phyloP scores from a whole-genome alignment of 176 grass and related monocot species.

The Carex myosuroides region DNA sequence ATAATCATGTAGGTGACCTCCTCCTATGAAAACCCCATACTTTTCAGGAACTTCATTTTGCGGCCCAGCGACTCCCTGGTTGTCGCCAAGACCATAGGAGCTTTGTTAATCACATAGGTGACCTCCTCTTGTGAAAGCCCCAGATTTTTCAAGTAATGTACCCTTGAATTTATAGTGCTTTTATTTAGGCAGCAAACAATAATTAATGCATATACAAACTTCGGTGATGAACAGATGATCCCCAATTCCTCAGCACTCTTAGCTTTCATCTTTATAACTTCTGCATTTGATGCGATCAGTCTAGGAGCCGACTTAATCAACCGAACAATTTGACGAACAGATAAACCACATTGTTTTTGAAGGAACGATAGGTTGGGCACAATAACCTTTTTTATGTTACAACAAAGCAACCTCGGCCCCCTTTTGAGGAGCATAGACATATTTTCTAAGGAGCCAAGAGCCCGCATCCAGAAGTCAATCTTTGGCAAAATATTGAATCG shows the following conservation, averaged over 20 bases:
- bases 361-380: constrained; percentile 29
- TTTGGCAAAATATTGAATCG: background rate
- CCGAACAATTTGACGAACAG: constrained; percentile 20
- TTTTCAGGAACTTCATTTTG: background rate
- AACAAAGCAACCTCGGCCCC: background rate
- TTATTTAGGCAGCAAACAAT: background rate
- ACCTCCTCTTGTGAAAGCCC: constrained; percentile 28
- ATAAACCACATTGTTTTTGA: constrained; percentile 18
- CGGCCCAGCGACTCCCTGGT: no score
- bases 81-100: no score
- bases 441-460: background rate
- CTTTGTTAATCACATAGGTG: no score
- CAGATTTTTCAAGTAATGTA: constrained; percentile 23
- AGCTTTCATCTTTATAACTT: background rate
- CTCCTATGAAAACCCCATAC: constrained; percentile 24
- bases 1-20: background rate
- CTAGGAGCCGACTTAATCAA: background rate
- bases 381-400: background rate
- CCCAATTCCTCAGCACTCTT: constrained; percentile 11
- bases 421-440: background rate
- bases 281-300: background rate
- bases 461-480: background rate
- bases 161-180: constrained; percentile 16
- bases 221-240: background rate
- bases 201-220: constrained; percentile 6